These are phyloP conservation scores for Colletotrichum melonis DNA, from an alignment of 2,329 filamentous ascomycete genomes.

Conservation along the genomic window DNA sequence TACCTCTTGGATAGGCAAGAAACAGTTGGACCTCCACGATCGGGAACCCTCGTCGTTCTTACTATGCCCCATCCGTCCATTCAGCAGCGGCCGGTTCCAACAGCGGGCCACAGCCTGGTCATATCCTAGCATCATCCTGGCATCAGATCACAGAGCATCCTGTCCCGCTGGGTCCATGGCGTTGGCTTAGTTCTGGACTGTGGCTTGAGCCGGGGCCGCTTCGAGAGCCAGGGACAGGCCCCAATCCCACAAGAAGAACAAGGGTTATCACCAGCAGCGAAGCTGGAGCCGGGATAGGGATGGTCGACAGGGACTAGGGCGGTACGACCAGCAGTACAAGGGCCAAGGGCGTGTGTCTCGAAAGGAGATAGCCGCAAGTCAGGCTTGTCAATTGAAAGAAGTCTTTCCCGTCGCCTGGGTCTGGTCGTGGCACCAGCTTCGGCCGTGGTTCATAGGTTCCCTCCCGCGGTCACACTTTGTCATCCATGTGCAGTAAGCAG, in stretches of 20 bases:
- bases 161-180: conserved; percentile 25
- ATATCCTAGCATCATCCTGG: conserved; percentile 34
- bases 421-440: neutral
- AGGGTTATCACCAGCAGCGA: conserved; percentile 3
- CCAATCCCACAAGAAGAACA: neutral
- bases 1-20: neutral
- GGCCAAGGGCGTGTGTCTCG: conserved; percentile 13
- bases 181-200: conserved; percentile 29
- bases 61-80: conserved; percentile 29
- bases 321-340: neutral
- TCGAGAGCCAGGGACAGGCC: conserved; percentile 20
- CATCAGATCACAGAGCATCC: conserved; percentile 33
- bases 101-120: conserved; percentile 22
- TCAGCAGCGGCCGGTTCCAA: conserved; percentile 30
- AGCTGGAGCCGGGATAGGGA: conserved; percentile 18
- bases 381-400: conserved; percentile 11
- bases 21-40: conserved; percentile 7
- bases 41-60: conserved; percentile 16
- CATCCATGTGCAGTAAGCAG: neutral
- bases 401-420: conserved; percentile 18
- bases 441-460: neutral
- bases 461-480: neutral
- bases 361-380: conserved; percentile 20
- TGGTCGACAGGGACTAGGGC: neutral
- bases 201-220: conserved; percentile 25